phyloP scores from a whole-genome alignment of 2,329 filamentous ascomycete species.

The Sporothrix globosa region DNA sequence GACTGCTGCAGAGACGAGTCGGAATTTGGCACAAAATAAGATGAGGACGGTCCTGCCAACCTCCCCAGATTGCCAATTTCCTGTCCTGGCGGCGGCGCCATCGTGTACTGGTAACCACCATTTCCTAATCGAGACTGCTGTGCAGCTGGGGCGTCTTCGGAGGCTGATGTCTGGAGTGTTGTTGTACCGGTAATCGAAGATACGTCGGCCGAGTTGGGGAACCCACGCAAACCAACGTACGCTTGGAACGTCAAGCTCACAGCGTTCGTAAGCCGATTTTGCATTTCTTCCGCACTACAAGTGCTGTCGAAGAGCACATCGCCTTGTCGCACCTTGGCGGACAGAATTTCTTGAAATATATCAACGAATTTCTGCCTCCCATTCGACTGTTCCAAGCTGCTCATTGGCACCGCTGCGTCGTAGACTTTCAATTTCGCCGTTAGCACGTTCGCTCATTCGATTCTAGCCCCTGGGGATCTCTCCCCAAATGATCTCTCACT shows the following conservation, averaged over 20 bases:
- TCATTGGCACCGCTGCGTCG: conserved; percentile 4
- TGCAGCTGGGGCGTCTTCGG: neutral
- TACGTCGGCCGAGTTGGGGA: neutral
- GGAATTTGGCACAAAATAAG: neutral
- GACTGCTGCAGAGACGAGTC: neutral
- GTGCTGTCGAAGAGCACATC: neutral
- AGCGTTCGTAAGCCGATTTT: neutral
- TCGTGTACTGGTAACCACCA: neutral
- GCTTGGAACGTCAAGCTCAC: neutral
- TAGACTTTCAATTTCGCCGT: neutral
- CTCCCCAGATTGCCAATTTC: neutral
- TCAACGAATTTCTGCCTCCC: neutral
- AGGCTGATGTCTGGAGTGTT: neutral
- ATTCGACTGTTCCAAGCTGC: neutral
- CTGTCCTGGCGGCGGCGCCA: neutral
- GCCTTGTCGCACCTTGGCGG: neutral
- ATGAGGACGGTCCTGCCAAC: neutral
- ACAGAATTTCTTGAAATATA: neutral
- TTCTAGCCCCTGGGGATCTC: too few species aligned
- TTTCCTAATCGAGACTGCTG: neutral
- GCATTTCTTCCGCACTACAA: neutral
- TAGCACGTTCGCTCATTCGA: neutral
- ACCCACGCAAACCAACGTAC: neutral
- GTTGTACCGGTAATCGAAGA: neutral
- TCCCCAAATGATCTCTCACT: too few species aligned